Evolutionary conservation across 805 yeast genomes (phyloP).

Genomic region (Candida mattraensis): DNA sequence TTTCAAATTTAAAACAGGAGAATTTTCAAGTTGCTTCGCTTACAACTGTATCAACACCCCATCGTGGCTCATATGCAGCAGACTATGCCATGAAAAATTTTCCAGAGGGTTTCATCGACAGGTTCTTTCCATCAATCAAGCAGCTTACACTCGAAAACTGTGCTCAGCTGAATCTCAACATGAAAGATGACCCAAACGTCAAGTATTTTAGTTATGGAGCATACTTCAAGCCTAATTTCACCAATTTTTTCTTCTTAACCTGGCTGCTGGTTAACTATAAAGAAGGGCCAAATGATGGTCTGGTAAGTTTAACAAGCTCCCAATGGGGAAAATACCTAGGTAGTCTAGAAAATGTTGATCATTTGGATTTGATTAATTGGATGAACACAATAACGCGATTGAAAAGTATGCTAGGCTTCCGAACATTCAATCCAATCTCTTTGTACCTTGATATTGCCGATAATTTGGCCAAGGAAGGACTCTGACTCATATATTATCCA

Average conservation of each 20-base stretch:
- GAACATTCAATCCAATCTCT: conserved; percentile 61
- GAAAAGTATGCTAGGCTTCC: conserved; percentile 30
- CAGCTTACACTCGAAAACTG: conserved; percentile 64
- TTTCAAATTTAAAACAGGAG: conserved; percentile 49
- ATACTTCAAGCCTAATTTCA: conserved; percentile 58
- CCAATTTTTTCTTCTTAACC: conserved; percentile 58
- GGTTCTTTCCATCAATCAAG: conserved; percentile 43
- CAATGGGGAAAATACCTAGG: conserved; percentile 87
- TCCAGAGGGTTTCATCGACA: conserved; percentile 21
- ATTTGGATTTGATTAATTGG: conserved; percentile 86
- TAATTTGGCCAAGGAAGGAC: conserved; percentile 57
- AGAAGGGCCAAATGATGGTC: conserved; percentile 75
- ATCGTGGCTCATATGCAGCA: conserved; percentile 82
- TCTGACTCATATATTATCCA: conserved; percentile 31
- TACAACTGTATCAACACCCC: conserved; percentile 89
- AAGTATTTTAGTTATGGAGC: conserved; percentile 86
- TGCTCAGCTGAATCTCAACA: conserved; percentile 50
- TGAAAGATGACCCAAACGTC: conserved; percentile 59
- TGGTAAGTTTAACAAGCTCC: conserved; percentile 76
- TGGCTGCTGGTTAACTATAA: conserved; percentile 57
- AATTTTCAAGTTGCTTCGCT: conserved; percentile 65
- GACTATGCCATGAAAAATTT: conserved; percentile 50
- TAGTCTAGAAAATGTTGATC: conserved; percentile 76
- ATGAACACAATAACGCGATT: conserved; percentile 49
- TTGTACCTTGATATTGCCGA: conserved; percentile 70